Conservation (phyloP, 2,329 filamentous ascomycete species). For the Xylariaceae sp. region DNA sequence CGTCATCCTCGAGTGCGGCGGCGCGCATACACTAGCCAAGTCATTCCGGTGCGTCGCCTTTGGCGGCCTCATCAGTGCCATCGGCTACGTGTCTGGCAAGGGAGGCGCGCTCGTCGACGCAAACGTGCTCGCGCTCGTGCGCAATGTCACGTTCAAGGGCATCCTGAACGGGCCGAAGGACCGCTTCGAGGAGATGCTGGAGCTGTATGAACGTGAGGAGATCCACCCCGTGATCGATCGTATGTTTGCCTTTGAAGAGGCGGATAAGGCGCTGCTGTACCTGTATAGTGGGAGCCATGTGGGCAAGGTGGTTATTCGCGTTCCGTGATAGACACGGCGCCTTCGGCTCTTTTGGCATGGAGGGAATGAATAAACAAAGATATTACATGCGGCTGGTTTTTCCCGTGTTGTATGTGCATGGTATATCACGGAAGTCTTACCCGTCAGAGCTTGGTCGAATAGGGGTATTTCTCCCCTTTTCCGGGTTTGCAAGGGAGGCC, state of each 20-base stretch:
- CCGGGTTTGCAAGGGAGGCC: too few species aligned
- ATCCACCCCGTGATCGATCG: conserved; percentile 46
- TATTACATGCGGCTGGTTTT: too few species aligned
- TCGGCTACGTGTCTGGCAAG: conserved; percentile 42
- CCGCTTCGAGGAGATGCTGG: conserved; percentile 50
- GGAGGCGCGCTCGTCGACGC: conserved; percentile 45
- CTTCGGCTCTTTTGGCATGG: too few species aligned
- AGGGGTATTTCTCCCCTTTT: too few species aligned
- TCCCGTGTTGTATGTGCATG: too few species aligned
- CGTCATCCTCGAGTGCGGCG: conserved; percentile 52
- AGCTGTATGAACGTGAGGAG: conserved; percentile 40
- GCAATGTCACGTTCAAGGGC: conserved; percentile 39
- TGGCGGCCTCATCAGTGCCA: conserved; percentile 47
- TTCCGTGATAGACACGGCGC: conserved; percentile 15
- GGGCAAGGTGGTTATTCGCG: conserved; percentile 51
- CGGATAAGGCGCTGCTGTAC: conserved; percentile 47
- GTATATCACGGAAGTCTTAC: too few species aligned
- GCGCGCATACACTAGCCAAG: conserved; percentile 46
- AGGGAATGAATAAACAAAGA: too few species aligned
- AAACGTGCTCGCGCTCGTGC: conserved; percentile 42
- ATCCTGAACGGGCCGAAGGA: conserved; percentile 56
- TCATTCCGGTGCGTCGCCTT: conserved; percentile 50
- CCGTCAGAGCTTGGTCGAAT: too few species aligned
- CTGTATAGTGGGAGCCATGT: conserved; percentile 50
- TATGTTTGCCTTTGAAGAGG: conserved; percentile 44